Evolutionary conservation across 257 asterid species (phyloP).

Genomic region (Craterostigma plantagineum): DNA sequence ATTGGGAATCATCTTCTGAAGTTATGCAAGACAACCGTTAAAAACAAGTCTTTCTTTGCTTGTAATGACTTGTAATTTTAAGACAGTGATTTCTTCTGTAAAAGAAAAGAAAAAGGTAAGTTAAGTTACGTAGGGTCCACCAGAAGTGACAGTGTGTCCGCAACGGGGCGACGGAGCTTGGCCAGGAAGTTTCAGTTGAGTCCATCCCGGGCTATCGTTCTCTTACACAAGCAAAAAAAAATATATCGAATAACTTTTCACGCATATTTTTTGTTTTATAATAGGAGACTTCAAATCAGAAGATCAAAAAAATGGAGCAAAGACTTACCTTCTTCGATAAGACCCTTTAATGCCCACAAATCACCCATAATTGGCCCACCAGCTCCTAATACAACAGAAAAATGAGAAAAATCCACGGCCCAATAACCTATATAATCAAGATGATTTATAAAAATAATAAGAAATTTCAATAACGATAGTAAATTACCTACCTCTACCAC

Average conservation of each 20-base stretch:
- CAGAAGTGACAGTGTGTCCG: slow-evolving; percentile 93
- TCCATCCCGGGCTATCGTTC: slow-evolving; percentile 95
- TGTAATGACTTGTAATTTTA: not conserved
- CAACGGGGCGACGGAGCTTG: slow-evolving; percentile 96
- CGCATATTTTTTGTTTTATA: too few species aligned
- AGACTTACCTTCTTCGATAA: slow-evolving; percentile 59
- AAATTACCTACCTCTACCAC: slow-evolving; percentile 78
- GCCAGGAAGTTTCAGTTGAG: slow-evolving; percentile 97
- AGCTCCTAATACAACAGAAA: slow-evolving; percentile 39
- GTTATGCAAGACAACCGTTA: not conserved
- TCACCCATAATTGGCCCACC: slow-evolving; percentile 99
- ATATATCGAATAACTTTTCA: too few species aligned
- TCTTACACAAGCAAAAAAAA: slow-evolving; percentile 93
- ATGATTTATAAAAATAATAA: not conserved
- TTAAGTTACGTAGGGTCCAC: slow-evolving; percentile 63
- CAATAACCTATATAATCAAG: too few species aligned
- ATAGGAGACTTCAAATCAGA: slow-evolving; percentile 1
- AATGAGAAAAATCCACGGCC: not conserved
- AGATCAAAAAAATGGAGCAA: slow-evolving; percentile 7
- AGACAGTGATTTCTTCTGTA: not conserved
- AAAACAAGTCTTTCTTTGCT: not conserved
- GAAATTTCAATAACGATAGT: not conserved
- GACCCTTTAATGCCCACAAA: slow-evolving; percentile 97
- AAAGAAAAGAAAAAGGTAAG: slow-evolving; percentile 8
- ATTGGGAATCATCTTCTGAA: too few species aligned